Base-by-base conservation (phyloP, 2,329 filamentous ascomycete genomes). In the Neoascochyta sp. region DNA sequence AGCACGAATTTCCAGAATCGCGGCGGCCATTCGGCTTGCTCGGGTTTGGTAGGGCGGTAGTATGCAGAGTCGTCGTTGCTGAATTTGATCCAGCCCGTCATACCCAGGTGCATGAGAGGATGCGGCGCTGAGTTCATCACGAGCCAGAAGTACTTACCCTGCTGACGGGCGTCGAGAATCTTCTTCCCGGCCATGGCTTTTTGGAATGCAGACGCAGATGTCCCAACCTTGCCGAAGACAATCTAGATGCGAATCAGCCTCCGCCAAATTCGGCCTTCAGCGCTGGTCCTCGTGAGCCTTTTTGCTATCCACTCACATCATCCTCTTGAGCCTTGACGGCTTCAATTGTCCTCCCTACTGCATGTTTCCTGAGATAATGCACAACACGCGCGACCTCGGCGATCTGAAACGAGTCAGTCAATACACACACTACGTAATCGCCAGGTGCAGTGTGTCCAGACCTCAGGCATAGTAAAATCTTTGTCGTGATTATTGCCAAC, bases 101-200 rank as follows among this genome's bases (percentile, higher is more conserved):
- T 76, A 22, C 87, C 87, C 49, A 93, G 81, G 62, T 94, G 88
- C 79, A 94, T 87, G 16, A 96, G 78, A 0, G 85, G 77, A 63
- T 96, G 92, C 1, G 90, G 89, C 8, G 86, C 75, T 7, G 75
- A 74, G 15, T 76, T 74, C 76, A 86, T 84, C 20, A 86, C 80
- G 13, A 96, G 71, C 72, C 92, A 98, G 62, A 98, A 96, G 58
- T 96, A 96, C 74, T 96, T 98, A 7, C 92, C 92, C 60, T 95
- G 92, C 37, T 84, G 87, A 4, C 84, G 85, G 4, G 84, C 85
- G 31, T 73, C 75, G 22, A 75, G 50, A 17, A 83, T 78, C 54
- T 79, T 86, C 53, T 84, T 90, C 4, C 86, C 87, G 3, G 73
- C 73, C 54, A 95, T 70, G 1, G 83, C 80, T 32, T 77, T 74